Percentiles rank a stretch among this genome's conserved stretches.
Conservation (phyloP, 495 filamentous ascomycete genomes). For the Tuber aestivum region DNA sequence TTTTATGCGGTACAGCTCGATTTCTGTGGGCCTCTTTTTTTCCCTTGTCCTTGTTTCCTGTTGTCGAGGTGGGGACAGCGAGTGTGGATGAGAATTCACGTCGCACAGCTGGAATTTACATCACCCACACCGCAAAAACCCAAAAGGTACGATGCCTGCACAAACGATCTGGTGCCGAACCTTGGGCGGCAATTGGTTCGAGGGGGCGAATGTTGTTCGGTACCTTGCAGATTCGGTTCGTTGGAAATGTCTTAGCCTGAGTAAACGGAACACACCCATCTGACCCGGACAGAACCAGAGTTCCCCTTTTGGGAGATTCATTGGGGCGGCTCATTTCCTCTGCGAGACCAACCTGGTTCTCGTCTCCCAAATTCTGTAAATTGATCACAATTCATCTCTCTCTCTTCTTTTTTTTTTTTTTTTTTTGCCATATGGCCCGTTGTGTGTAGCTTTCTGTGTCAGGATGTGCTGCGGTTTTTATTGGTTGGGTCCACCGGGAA, state of each 20-base stretch:
- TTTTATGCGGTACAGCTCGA: no score
- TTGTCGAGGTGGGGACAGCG: neutral
- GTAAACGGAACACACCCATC: neutral
- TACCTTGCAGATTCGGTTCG: slow-evolving; percentile 1
- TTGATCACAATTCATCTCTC: neutral
- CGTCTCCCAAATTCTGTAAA: neutral
- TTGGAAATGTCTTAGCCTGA: neutral
- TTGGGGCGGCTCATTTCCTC: neutral
- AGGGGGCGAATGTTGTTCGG: neutral
- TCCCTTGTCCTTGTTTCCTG: neutral
- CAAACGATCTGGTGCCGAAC: neutral
- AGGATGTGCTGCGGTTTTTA: neutral
- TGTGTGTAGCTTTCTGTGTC: neutral
- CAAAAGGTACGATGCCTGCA: neutral
- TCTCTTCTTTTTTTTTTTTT: no score
- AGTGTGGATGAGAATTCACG: neutral
- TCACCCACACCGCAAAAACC: neutral
- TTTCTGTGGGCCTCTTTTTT: no score
- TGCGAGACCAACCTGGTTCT: neutral
- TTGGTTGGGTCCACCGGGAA: neutral
- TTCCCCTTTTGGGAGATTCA: neutral
- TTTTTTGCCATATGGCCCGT: neutral
- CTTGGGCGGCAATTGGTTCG: neutral
- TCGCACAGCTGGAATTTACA: neutral
- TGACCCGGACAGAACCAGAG: neutral